Percentiles rank a stretch among this genome's conserved stretches.
Conservation (phyloP, 2,329 filamentous ascomycete genomes). For the Penicillium sp. region DNA sequence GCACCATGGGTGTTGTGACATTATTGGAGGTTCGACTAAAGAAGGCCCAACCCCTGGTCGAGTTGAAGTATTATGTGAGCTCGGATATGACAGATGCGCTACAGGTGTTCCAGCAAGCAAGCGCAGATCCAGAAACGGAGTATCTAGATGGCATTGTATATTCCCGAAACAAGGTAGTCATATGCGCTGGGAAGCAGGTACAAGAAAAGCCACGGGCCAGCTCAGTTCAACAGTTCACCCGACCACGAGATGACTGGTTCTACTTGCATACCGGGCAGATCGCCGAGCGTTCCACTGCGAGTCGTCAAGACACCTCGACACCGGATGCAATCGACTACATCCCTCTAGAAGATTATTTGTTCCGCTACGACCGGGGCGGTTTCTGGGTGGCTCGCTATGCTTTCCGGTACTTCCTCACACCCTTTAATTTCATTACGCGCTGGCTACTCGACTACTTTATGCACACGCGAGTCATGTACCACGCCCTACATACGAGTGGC, state of each 20-base stretch:
- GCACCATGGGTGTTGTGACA: constrained; percentile 65
- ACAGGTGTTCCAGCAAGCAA: constrained; percentile 53
- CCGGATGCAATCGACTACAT: constrained; percentile 29
- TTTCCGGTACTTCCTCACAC: constrained; percentile 64
- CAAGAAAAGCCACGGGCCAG: constrained; percentile 46
- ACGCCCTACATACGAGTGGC: constrained; percentile 63
- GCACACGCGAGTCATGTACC: constrained; percentile 65
- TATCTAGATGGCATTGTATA: constrained; percentile 74
- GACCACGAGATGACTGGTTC: constrained; percentile 70
- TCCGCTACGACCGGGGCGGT: constrained; percentile 63
- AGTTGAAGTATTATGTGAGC: constrained; percentile 64
- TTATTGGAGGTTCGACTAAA: constrained; percentile 63
- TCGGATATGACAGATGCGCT: constrained; percentile 55
- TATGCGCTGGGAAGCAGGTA: constrained; percentile 65
- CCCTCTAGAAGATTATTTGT: constrained; percentile 43
- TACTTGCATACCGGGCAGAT: constrained; percentile 62
- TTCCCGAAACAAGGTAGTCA: constrained; percentile 57
- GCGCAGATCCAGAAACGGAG: constrained; percentile 52
- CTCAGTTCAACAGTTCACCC: constrained; percentile 56
- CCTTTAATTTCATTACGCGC: constrained; percentile 64
- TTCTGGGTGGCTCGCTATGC: constrained; percentile 68
- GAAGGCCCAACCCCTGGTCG: constrained; percentile 60
- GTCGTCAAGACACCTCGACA: background rate
- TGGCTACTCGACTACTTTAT: constrained; percentile 65
- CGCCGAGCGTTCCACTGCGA: constrained; percentile 1